Conservation (phyloP, 176 grass and related monocot species). For the Otatea glauca region DNA sequence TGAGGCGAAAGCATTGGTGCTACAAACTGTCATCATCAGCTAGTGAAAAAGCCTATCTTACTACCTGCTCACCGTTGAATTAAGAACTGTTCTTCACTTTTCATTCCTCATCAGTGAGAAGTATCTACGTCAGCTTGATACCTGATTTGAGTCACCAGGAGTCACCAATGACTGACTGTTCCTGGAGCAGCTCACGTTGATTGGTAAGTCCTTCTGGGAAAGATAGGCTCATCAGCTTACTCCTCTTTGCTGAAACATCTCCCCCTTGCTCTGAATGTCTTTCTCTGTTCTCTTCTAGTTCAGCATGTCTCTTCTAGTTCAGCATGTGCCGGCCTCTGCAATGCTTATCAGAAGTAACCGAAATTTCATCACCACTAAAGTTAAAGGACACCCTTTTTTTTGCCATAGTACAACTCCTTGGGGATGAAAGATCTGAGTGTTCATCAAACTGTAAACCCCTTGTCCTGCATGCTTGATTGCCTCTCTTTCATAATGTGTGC, state of each 20-base stretch:
- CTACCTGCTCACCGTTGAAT: constrained; percentile 16
- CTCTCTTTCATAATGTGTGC: constrained; percentile 44
- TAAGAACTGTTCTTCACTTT: constrained; percentile 5
- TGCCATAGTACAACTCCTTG: constrained; percentile 12
- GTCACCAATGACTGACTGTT: constrained; percentile 4
- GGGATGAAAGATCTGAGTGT: constrained; percentile 2
- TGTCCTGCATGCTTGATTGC: constrained; percentile 41
- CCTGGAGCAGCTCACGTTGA: constrained; percentile 26
- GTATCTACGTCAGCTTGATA: constrained; percentile 38
- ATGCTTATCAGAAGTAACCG: constrained; percentile 30
- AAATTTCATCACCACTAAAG: constrained; percentile 35
- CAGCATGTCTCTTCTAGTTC: constrained; percentile 34
- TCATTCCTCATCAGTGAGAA: constrained; percentile 39
- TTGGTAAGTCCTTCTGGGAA: constrained; percentile 33
- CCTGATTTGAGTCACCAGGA: no score
- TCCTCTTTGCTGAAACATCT: constrained; percentile 46
- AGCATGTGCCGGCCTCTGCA: constrained; percentile 29
- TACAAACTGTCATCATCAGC: background rate
- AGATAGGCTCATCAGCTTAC: constrained; percentile 33
- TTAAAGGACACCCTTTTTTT: constrained; percentile 44
- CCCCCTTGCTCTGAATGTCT: constrained; percentile 25
- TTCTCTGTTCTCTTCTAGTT: no score
- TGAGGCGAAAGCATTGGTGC: constrained; percentile 11
- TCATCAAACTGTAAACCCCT: constrained; percentile 41
- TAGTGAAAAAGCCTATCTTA: constrained; percentile 4